Conservation (phyloP, 805 yeast species). For the Candida multigemmis region DNA sequence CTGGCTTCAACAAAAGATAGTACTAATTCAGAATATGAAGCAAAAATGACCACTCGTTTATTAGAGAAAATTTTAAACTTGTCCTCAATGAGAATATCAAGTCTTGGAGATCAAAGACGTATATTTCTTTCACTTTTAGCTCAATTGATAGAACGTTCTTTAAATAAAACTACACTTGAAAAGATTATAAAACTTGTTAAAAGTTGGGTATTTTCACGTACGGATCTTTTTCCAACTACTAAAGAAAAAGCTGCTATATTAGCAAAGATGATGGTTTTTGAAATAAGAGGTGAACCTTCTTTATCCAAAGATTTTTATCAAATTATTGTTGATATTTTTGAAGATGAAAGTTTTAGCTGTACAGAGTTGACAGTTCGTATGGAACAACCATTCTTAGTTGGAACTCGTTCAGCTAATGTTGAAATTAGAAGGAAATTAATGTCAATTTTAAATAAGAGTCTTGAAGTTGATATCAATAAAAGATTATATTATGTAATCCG, state of each 20-base stretch:
- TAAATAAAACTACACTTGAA: slow-evolving; percentile 64
- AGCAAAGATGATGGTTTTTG: slow-evolving; percentile 89
- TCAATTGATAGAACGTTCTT: slow-evolving; percentile 81
- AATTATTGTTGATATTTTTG: slow-evolving; percentile 81
- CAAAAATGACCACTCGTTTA: slow-evolving; percentile 68
- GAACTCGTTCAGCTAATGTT: slow-evolving; percentile 77
- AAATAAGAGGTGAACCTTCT: slow-evolving; percentile 75
- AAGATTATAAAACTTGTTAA: slow-evolving; percentile 73
- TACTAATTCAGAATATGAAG: slow-evolving; percentile 53
- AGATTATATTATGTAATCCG: slow-evolving; percentile 80
- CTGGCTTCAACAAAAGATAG: slow-evolving; percentile 22
- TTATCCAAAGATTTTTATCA: slow-evolving; percentile 72
- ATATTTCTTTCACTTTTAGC: slow-evolving; percentile 80
- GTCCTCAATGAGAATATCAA: slow-evolving; percentile 71
- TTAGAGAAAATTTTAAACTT: slow-evolving; percentile 70
- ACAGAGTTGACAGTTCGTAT: slow-evolving; percentile 88
- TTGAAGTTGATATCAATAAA: slow-evolving; percentile 70
- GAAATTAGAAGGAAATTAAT: slow-evolving; percentile 68
- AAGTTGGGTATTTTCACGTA: slow-evolving; percentile 80
- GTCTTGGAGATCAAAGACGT: slow-evolving; percentile 89
- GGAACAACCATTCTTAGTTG: slow-evolving; percentile 95
- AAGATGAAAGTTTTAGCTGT: slow-evolving; percentile 64
- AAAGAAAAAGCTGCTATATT: slow-evolving; percentile 94
- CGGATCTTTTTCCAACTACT: slow-evolving; percentile 83
- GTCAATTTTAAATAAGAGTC: slow-evolving; percentile 66